Evolutionary conservation across 2,329 filamentous ascomycete species (phyloP).

Genomic region (Pseudocercospora crystallina): DNA sequence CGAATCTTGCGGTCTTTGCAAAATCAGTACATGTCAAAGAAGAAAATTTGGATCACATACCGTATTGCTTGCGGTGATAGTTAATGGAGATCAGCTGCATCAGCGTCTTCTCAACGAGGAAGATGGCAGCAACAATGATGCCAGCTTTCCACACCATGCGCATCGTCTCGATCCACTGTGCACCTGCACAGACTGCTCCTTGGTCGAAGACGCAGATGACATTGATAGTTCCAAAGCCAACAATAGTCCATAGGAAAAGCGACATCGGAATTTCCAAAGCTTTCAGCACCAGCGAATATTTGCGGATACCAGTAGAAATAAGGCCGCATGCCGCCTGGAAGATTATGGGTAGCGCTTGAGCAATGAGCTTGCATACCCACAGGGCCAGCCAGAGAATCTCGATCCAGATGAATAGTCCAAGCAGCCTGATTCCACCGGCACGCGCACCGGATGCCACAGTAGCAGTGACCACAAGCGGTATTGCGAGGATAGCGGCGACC

Average conservation of each 20-base stretch:
- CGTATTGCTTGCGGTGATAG: conserved; percentile 71
- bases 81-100: conserved; percentile 71
- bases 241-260: conserved; percentile 67
- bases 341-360: conserved; percentile 58
- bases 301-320: conserved; percentile 67
- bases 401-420: conserved; percentile 66
- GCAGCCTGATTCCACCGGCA: conserved; percentile 46
- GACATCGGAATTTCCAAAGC: conserved; percentile 66
- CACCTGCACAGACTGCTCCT: conserved; percentile 1
- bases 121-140: conserved; percentile 62
- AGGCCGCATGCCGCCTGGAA: conserved; percentile 71
- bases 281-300: conserved; percentile 65
- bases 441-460: conserved; percentile 28
- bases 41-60: conserved; percentile 42
- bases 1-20: conserved; percentile 62
- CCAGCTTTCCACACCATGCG: conserved; percentile 59
- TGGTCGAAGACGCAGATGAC: conserved; percentile 23
- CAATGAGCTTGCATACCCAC: conserved; percentile 66
- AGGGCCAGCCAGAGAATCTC: conserved; percentile 66
- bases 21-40: conserved; percentile 3
- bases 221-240: conserved; percentile 62
- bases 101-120: conserved; percentile 67
- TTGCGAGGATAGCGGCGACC: conserved; percentile 61
- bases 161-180: conserved; percentile 37
- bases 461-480: conserved; percentile 57